Percentiles rank a stretch among this genome's conserved stretches.
Conservation (phyloP, 129 eudicot species). For the Erigeron canadensis region DNA sequence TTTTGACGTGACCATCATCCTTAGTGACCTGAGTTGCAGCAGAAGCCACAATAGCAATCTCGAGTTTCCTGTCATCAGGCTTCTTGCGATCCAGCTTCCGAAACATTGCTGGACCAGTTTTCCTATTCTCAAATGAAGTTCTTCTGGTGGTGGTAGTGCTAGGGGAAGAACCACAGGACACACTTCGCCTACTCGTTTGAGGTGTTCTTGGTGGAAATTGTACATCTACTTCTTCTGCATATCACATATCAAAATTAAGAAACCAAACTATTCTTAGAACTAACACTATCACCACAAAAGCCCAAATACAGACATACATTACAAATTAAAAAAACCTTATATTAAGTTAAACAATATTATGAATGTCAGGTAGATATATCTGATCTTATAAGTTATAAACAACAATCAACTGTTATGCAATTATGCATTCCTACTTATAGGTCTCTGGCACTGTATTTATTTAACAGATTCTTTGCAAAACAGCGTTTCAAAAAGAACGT, state of each 20-base stretch:
- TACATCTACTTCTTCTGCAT: conserved; percentile 52
- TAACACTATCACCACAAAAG: conserved; percentile 5
- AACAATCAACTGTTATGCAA: background rate
- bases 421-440: background rate
- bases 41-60: conserved; percentile 24
- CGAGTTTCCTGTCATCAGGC: conserved; percentile 38
- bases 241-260: background rate
- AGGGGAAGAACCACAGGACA: conserved; percentile 34
- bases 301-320: background rate
- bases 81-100: conserved; percentile 65
- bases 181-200: conserved; percentile 27
- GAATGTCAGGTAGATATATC: background rate
- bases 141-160: conserved; percentile 40
- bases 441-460: background rate
- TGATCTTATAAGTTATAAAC: no score
- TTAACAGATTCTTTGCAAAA: no score
- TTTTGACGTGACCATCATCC: conserved; percentile 22
- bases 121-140: conserved; percentile 36
- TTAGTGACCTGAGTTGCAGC: conserved; percentile 31
- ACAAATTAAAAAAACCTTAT: background rate
- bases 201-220: conserved; percentile 51
- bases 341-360: background rate
- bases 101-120: conserved; percentile 57
- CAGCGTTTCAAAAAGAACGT: no score
- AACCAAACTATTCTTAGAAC: conserved; percentile 6